Percentiles rank a stretch among this genome's conserved stretches.
These are phyloP conservation scores for Citrus mangshanensis DNA, from an alignment of 345 rosid genomes.

Conservation along the genomic window DNA sequence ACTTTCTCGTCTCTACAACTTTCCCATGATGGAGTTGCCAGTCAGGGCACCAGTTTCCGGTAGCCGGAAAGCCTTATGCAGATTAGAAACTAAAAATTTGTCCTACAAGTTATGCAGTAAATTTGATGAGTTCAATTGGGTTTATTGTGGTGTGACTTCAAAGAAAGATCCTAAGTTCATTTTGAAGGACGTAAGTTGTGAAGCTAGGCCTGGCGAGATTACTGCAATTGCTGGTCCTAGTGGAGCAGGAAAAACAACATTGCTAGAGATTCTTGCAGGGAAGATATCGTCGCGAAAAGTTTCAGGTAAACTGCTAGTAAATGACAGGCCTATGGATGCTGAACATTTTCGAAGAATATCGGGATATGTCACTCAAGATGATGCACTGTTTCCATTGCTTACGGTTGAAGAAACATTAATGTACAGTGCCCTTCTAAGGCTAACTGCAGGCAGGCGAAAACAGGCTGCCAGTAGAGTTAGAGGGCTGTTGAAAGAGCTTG, in stretches of 20 bases:
- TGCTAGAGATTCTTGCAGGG: conserved; percentile 86
- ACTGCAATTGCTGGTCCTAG: conserved; percentile 89
- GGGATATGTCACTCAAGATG: conserved; percentile 86
- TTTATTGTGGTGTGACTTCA: conserved; percentile 22
- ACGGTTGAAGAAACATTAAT: conserved; percentile 82
- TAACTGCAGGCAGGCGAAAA: conserved; percentile 39
- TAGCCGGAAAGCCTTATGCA: conserved; percentile 39
- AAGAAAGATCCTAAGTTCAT: conserved; percentile 35
- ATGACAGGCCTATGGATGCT: conserved; percentile 52
- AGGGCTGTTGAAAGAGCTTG: conserved; percentile 63
- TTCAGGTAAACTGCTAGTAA: conserved; percentile 65
- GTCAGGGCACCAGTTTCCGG: conserved; percentile 41
- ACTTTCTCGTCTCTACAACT: conserved; percentile 3
- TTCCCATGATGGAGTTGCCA: conserved; percentile 63
- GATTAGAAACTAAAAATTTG: conserved; percentile 53
- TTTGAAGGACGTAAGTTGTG: conserved; percentile 59
- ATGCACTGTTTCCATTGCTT: conserved; percentile 75
- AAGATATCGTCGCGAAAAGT: conserved; percentile 39
- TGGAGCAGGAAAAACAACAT: conserved; percentile 89
- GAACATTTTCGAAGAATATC: conserved; percentile 57
- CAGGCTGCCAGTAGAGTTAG: conserved; percentile 52
- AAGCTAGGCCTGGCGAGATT: conserved; percentile 62
- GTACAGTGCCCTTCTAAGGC: conserved; percentile 78
- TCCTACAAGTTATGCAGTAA: conserved; percentile 50
- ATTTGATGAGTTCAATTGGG: conserved; percentile 31